Conservation (phyloP, 1,139 yeast species). For the Blastobotrys serpentis region DNA sequence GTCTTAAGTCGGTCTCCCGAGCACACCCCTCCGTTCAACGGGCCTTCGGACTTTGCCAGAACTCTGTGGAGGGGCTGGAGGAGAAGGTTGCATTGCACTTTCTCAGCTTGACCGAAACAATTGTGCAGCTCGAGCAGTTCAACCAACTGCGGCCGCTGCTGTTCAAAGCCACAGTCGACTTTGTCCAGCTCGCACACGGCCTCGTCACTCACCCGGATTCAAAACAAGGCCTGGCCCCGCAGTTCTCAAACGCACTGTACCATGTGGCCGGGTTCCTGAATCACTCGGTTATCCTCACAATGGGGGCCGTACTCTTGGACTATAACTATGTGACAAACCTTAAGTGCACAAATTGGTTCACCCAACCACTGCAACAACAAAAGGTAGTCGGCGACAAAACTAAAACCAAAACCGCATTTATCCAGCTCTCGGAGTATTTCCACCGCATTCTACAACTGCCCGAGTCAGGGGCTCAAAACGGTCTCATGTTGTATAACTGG, state of each 20-base stretch:
- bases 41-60: not conserved
- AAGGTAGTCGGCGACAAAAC: no score
- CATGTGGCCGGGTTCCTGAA: not conserved
- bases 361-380: no score
- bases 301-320: not conserved
- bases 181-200: not conserved
- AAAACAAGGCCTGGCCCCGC: not conserved
- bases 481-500: no score
- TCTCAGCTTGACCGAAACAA: not conserved
- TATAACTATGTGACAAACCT: not conserved
- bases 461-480: no score
- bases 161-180: not conserved
- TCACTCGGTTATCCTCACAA: not conserved
- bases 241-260: not conserved
- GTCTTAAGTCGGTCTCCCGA: not conserved
- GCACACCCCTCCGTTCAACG: not conserved
- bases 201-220: constrained; percentile 3
- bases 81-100: constrained; percentile 1
- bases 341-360: no score
- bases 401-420: no score
- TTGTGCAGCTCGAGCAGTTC: constrained; percentile 1
- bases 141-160: not conserved
- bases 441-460: no score
- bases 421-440: no score
- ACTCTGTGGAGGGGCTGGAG: not conserved